Base-by-base conservation (phyloP, 2,329 filamentous ascomycete species). In the Cordyceps farinosa region DNA sequence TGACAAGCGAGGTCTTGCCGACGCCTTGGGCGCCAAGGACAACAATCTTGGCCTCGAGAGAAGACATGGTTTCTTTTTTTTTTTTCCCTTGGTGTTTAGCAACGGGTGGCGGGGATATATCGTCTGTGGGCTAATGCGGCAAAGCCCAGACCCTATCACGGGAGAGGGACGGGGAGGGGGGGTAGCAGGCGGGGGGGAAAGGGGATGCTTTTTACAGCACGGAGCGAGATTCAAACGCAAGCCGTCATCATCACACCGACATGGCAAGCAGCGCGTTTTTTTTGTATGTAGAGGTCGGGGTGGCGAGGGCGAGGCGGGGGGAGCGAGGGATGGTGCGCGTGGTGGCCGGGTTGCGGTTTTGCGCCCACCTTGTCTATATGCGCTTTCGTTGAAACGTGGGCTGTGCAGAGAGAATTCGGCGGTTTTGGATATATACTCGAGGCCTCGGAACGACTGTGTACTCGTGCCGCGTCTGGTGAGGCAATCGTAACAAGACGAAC, bases 1-100 rank as follows among this genome's bases (percentile, higher is more conserved):
- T 89, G 36, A 92, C 87, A 50, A 92, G 83, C 15, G 87, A 90
- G 13, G 90, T 92, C 79, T 92, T 93, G 71, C 90, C 90, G 62
- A 92, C 90, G 74, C 88, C 87, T 77, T 92, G 90, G 55, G 88
- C 86, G 76, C 90, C 90, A 71, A 93, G 87, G 66, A 93, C 88
- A 68, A 92, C 88, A 64, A 93, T 90, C 77, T 92, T 92, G 74
- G 90, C 89, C 79, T 92, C 90, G 71, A 93, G 84, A 47, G 88
- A 89, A 70, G 85, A 83, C 75, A 78, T 78, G 65, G 64, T 27
- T 52, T 52, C 6, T 45, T 3, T 36, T 22, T 32, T 27, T 2
- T 22, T 22, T 9, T 13, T 17, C 13, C 9, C 15, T 3, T 3
- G 10, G 38, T 40, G 38, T n/a, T 29, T 30, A 32, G 36, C 38